Evolutionary conservation across 345 rosid genomes (phyloP).

Genomic region (Eucalyptus cloeziana): DNA sequence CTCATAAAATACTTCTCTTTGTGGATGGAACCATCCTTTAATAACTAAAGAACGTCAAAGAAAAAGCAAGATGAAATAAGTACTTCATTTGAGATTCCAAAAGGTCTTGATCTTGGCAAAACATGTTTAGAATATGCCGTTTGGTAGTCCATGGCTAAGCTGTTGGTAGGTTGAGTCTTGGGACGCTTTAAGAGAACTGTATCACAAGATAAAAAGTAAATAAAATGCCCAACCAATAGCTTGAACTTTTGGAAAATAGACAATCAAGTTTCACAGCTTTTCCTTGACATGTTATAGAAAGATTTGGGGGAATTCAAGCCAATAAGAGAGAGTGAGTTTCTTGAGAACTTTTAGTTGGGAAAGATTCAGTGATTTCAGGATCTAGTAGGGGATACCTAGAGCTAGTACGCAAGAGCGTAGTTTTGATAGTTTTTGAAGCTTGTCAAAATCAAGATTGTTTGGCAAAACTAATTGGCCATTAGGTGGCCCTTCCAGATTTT

Average conservation of each 20-base stretch:
- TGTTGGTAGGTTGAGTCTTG: constrained; percentile 6
- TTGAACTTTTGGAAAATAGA: neutral
- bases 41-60: neutral
- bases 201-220: neutral
- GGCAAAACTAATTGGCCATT: neutral
- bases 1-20: neutral
- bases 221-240: neutral
- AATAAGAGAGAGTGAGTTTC: neutral
- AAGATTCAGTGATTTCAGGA: rapidly evolving
- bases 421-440: neutral
- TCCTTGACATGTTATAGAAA: neutral
- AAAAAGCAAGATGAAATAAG: neutral
- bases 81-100: constrained; percentile 21
- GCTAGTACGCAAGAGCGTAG: neutral
- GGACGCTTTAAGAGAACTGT: neutral
- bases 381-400: neutral
- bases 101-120: constrained; percentile 13
- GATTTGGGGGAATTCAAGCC: neutral
- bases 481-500: neutral
- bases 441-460: neutral
- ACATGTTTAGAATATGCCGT: constrained; percentile 11
- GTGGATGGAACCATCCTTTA: neutral
- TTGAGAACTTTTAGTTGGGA: neutral
- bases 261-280: neutral
- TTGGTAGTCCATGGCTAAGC: constrained; percentile 11